Conservation (phyloP, 2,329 filamentous ascomycete species). For the Hysterium pulicare region DNA sequence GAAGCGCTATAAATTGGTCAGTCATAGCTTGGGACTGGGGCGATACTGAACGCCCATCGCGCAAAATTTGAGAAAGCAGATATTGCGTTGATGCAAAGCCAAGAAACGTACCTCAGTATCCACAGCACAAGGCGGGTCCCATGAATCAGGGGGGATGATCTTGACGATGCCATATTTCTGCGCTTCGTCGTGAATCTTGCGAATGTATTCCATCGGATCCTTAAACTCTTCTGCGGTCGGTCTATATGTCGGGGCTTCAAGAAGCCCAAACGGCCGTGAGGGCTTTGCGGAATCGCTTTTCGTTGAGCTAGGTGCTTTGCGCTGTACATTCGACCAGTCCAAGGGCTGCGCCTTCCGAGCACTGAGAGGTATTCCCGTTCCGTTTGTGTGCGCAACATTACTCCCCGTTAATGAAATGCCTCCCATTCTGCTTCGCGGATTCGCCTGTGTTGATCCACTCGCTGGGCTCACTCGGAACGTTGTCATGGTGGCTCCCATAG, state of each 20-base stretch:
- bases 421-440: slow-evolving; percentile 21
- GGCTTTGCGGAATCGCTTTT: slow-evolving; percentile 73
- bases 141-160: slow-evolving; percentile 87
- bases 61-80: too few relatives aligned
- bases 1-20: slow-evolving; percentile 65
- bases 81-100: too few relatives aligned
- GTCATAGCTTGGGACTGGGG: slow-evolving; percentile 9
- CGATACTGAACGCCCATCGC: too few relatives aligned
- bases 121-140: slow-evolving; percentile 94
- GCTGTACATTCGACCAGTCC: slow-evolving; percentile 86
- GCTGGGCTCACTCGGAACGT: slow-evolving; percentile 37
- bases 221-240: slow-evolving; percentile 93
- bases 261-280: slow-evolving; percentile 75
- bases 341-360: slow-evolving; percentile 65
- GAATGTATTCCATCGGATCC: slow-evolving; percentile 90
- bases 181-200: slow-evolving; percentile 84
- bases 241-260: slow-evolving; percentile 85
- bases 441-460: slow-evolving; percentile 16
- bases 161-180: slow-evolving; percentile 89
- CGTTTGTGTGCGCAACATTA: slow-evolving; percentile 37
- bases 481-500: slow-evolving; percentile 33
- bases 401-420: slow-evolving; percentile 18
- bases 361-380: slow-evolving; percentile 56
- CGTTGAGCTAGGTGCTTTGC: slow-evolving; percentile 76
- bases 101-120: slow-evolving; percentile 79